Evolutionary conservation across 2,329 filamentous ascomycete species (phyloP).

Genomic region (Gnomoniopsis sp.): DNA sequence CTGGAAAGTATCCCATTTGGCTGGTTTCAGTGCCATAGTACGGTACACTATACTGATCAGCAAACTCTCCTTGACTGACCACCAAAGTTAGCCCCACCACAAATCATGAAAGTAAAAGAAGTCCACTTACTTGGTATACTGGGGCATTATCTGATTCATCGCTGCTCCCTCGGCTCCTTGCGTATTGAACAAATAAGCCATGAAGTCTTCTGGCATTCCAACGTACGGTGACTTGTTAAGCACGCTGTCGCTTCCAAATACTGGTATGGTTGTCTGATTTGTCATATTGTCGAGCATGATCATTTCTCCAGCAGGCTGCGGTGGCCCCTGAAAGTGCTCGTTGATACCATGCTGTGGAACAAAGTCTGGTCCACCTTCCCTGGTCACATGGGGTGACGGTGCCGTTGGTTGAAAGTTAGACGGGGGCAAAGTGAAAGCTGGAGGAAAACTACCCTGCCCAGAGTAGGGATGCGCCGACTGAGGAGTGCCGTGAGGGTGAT

Average conservation of each 20-base stretch:
- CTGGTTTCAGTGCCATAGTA: conserved; percentile 47
- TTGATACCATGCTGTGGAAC: conserved; percentile 21
- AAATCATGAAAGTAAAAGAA: not conserved
- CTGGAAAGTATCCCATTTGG: conserved; percentile 54
- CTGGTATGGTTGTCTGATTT: conserved; percentile 68
- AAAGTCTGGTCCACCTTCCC: conserved; percentile 35
- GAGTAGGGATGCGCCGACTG: conserved; percentile 49
- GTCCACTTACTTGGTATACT: conserved; percentile 43
- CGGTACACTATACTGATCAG: conserved; percentile 44
- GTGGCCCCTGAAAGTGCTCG: conserved; percentile 45
- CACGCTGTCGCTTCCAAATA: conserved; percentile 80
- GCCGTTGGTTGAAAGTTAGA: conserved; percentile 50
- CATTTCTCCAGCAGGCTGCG: conserved; percentile 48
- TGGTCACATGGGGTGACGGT: conserved; percentile 30
- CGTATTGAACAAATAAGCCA: conserved; percentile 79
- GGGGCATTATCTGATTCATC: conserved; percentile 48
- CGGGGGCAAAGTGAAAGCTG: conserved; percentile 58
- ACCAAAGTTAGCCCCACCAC: conserved; percentile 23
- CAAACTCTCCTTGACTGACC: conserved; percentile 49
- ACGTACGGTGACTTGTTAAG: conserved; percentile 78
- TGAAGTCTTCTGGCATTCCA: conserved; percentile 82
- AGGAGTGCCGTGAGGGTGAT: conserved; percentile 42
- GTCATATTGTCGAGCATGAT: conserved; percentile 61
- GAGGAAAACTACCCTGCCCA: conserved; percentile 56
- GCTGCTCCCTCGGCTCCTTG: conserved; percentile 52